These are phyloP conservation scores for Sindora glabra DNA, from an alignment of 306 rosid species.

Conservation along the genomic window DNA sequence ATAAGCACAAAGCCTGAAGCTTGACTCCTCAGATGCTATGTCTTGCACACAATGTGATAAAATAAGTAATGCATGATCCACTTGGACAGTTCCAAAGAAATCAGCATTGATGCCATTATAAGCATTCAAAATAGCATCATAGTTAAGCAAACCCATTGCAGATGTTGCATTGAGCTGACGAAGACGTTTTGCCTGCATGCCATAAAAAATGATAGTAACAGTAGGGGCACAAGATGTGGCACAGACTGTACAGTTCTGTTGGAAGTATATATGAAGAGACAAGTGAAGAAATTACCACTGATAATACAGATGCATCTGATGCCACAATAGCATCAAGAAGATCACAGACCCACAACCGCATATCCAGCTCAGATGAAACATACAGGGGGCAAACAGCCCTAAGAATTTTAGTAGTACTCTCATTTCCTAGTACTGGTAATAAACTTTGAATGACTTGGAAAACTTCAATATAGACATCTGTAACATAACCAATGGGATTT, in stretches of 20 bases:
- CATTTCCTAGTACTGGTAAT: slow-evolving; percentile 49
- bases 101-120: slow-evolving; percentile 45
- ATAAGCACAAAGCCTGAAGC: slow-evolving; percentile 55
- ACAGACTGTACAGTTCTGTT: neutral
- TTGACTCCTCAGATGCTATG: slow-evolving; percentile 74
- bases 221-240: neutral
- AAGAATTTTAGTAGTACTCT: slow-evolving; percentile 47
- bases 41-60: slow-evolving; percentile 87
- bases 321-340: slow-evolving; percentile 63
- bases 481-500: slow-evolving; percentile 22
- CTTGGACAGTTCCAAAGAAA: slow-evolving; percentile 45
- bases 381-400: slow-evolving; percentile 57
- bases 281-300: slow-evolving; percentile 45
- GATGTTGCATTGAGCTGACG: slow-evolving; percentile 72
- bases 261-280: slow-evolving; percentile 6
- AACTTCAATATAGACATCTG: slow-evolving; percentile 55
- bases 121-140: slow-evolving; percentile 51
- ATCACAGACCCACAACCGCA: slow-evolving; percentile 61
- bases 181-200: slow-evolving; percentile 63
- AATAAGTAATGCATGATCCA: slow-evolving; percentile 63
- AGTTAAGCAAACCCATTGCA: slow-evolving; percentile 64
- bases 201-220: slow-evolving; percentile 17
- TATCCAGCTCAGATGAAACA: slow-evolving; percentile 52
- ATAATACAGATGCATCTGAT: slow-evolving; percentile 48
- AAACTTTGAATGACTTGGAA: slow-evolving; percentile 55